These are phyloP conservation scores for Echria macrotheca DNA, from an alignment of 495 filamentous ascomycete species.

Conservation along the genomic window DNA sequence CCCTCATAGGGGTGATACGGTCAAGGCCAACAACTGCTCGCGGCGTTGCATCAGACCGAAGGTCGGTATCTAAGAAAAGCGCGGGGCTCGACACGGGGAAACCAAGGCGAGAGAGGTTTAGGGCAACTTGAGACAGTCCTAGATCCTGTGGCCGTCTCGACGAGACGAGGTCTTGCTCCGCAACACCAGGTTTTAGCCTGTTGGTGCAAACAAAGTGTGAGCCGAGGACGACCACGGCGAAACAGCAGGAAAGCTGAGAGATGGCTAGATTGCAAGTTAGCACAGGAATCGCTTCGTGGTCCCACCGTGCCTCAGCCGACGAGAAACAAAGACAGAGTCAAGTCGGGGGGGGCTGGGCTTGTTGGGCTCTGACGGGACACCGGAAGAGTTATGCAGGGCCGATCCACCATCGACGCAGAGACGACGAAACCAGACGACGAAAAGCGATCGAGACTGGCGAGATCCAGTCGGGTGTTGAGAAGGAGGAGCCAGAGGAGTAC, in stretches of 20 bases:
- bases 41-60: slow-evolving; percentile 11
- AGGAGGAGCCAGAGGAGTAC: background rate
- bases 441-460: too few relatives aligned
- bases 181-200: slow-evolving; percentile 6
- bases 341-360: background rate
- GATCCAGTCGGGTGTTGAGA: background rate
- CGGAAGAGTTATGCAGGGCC: too few relatives aligned
- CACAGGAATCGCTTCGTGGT: background rate
- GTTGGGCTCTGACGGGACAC: too few relatives aligned
- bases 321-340: background rate
- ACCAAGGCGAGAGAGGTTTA: too few relatives aligned
- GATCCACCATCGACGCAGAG: background rate
- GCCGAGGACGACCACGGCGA: background rate
- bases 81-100: too few relatives aligned
- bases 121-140: too few relatives aligned
- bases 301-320: background rate
- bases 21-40: slow-evolving; percentile 2
- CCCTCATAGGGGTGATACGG: background rate
- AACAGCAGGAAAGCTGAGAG: background rate
- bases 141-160: too few relatives aligned
- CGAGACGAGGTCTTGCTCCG: background rate
- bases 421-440: too few relatives aligned
- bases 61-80: background rate
- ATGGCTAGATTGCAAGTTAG: background rate
- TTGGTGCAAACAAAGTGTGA: slow-evolving; percentile 13